Evolutionary conservation across 768 basidiomycete genomes (phyloP).

Genomic region (Boletus edulis): DNA sequence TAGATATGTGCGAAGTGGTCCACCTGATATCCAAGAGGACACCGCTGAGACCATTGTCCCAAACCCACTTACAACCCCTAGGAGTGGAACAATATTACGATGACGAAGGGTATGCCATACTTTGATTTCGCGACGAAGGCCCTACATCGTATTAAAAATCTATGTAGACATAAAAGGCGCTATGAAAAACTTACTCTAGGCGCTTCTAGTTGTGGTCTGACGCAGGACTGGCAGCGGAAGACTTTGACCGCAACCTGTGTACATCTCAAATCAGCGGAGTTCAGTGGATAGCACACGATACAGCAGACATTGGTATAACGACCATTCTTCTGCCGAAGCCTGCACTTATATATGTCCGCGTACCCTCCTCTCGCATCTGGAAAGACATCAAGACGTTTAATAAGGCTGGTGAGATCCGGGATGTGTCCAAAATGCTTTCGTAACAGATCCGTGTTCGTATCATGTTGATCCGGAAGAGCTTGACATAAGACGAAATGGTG

Average conservation of each 20-base stretch:
- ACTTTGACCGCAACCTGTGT: neutral
- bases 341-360: neutral
- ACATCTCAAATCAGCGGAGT: neutral
- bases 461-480: neutral
- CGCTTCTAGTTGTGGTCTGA: neutral
- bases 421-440: neutral
- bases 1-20: neutral
- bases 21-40: neutral
- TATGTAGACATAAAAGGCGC: neutral
- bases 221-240: neutral
- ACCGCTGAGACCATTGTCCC: neutral
- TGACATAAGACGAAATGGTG: neutral
- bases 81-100: conserved; percentile 1
- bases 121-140: conserved; percentile 2
- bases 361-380: neutral
- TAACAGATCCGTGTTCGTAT: neutral
- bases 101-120: conserved; percentile 2
- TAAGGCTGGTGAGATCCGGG: neutral
- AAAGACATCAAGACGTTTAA: neutral
- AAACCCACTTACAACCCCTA: neutral
- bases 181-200: neutral
- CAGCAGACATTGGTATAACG: neutral
- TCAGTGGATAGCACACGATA: neutral
- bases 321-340: neutral
- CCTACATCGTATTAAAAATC: neutral